phyloP scores from a whole-genome alignment of 179 eudicot genomes.

The Drosera spatulata region DNA sequence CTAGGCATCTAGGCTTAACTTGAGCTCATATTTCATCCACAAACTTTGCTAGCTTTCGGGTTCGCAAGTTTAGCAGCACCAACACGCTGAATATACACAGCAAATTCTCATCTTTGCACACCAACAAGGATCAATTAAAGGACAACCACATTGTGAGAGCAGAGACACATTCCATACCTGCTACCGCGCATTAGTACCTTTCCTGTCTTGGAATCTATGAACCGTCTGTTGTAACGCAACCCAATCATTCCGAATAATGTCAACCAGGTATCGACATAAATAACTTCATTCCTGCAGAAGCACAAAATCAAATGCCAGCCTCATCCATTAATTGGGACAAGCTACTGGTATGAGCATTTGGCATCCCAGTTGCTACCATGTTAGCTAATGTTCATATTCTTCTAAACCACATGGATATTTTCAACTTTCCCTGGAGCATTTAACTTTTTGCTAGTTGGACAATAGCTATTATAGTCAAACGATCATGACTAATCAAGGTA shows the following conservation, averaged over 20 bases:
- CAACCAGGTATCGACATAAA: slow-evolving; percentile 50
- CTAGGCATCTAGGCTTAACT: slow-evolving; percentile 34
- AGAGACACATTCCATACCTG: slow-evolving; percentile 15
- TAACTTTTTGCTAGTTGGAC: too few relatives aligned
- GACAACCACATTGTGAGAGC: not conserved
- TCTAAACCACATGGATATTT: too few relatives aligned
- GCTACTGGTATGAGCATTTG: not conserved
- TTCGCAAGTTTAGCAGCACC: slow-evolving; percentile 52
- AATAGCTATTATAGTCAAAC: too few relatives aligned
- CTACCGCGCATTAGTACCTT: slow-evolving; percentile 26
- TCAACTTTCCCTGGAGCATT: too few relatives aligned
- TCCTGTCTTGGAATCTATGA: slow-evolving; percentile 23
- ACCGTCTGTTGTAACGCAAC: slow-evolving; percentile 40
- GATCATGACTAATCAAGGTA: too few relatives aligned
- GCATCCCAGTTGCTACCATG: too few relatives aligned
- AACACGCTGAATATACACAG: slow-evolving; percentile 24
- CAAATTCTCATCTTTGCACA: not conserved
- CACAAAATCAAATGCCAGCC: too few relatives aligned
- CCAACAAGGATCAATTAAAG: not conserved
- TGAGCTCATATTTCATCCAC: slow-evolving; percentile 50
- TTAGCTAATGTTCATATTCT: too few relatives aligned
- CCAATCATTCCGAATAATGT: slow-evolving; percentile 43
- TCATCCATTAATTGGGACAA: not conserved
- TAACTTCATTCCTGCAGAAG: slow-evolving; percentile 33
- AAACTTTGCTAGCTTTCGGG: slow-evolving; percentile 48